Conservation (phyloP, 495 filamentous ascomycete species). For the Xylaria curta region DNA sequence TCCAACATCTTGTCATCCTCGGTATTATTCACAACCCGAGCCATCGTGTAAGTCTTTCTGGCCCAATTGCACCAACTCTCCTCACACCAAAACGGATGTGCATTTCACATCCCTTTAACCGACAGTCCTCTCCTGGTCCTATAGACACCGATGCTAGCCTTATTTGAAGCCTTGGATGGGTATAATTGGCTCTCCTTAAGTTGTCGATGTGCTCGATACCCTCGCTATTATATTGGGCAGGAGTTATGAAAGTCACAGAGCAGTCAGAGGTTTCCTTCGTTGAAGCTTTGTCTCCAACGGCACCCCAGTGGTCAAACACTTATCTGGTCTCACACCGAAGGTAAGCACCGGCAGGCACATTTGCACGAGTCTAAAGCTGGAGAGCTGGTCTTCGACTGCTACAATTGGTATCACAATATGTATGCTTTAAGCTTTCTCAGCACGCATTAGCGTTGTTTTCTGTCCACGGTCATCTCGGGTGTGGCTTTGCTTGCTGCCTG, state of each 20-base stretch:
- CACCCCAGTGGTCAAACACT: not conserved
- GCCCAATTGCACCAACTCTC: constrained; percentile 18
- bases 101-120: not conserved
- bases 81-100: constrained; percentile 4
- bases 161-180: constrained; percentile 12
- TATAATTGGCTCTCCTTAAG: constrained; percentile 8
- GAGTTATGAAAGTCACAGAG: not conserved
- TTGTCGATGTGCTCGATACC: constrained; percentile 4
- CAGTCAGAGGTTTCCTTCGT: not conserved
- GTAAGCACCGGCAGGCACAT: constrained; percentile 7
- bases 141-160: constrained; percentile 21
- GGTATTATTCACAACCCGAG: not conserved
- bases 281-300: not conserved
- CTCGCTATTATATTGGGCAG: constrained; percentile 2
- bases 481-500: constrained; percentile 26
- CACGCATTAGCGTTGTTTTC: constrained; percentile 8
- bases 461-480: not conserved
- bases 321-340: constrained; percentile 21
- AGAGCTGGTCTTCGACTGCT: not conserved
- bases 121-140: not conserved
- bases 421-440: constrained; percentile 11
- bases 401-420: not conserved
- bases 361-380: constrained; percentile 6
- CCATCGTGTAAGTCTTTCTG: constrained; percentile 11
- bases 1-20: constrained; percentile 17